Percentiles rank a stretch among this genome's conserved stretches.
Evolutionary conservation across 1,284 basidiomycete species (phyloP).

Genomic region (Ceratobasidium sp.): DNA sequence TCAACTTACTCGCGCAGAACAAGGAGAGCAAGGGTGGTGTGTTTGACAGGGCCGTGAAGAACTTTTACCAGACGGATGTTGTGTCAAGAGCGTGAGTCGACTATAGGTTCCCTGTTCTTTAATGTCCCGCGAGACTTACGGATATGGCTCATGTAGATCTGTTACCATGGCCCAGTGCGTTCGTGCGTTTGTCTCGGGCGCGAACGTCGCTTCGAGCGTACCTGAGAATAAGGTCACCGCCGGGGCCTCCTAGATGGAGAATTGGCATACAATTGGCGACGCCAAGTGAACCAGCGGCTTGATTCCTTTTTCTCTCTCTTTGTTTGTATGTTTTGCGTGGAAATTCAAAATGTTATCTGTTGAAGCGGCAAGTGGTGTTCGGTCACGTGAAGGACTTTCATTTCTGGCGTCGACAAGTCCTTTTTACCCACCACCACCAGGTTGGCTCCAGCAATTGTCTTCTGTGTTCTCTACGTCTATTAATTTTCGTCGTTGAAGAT

Average conservation of each 20-base stretch:
- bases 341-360: conserved; percentile 1
- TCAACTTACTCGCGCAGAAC: conserved; percentile 68
- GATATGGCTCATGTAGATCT: conserved; percentile 61
- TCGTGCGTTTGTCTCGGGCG: conserved; percentile 75
- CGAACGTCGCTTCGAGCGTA: conserved; percentile 53
- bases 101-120: not conserved
- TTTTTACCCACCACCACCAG: not conserved
- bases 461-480: not conserved
- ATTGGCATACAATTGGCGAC: not conserved
- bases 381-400: not conserved
- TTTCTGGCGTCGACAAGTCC: not conserved
- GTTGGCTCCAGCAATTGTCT: not conserved
- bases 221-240: conserved; percentile 14
- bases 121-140: not conserved
- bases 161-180: conserved; percentile 90
- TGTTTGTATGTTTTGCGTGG: not conserved
- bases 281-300: not conserved
- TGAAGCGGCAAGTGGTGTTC: not conserved
- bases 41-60: conserved; percentile 85
- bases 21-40: conserved; percentile 63
- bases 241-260: conserved; percentile 6
- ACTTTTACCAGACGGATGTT: conserved; percentile 97
- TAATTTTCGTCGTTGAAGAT: not conserved
- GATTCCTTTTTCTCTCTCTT: not conserved
- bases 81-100: conserved; percentile 81